Conservation (phyloP, 2,329 filamentous ascomycete species). For the Fusarium globosum region DNA sequence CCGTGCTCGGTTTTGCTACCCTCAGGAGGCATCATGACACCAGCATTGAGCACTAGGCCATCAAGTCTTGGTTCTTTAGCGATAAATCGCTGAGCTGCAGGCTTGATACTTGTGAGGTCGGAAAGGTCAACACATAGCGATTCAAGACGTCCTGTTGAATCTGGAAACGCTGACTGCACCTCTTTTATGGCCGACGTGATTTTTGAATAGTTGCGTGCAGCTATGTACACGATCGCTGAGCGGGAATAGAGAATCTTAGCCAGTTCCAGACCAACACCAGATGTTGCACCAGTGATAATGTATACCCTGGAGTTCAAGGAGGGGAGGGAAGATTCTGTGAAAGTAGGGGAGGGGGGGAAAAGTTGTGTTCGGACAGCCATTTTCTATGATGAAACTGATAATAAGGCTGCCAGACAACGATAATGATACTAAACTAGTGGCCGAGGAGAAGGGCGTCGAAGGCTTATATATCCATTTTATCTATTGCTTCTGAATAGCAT, state of each 20-base stretch:
- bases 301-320: slow-evolving; percentile 23
- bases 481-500: not conserved
- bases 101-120: slow-evolving; percentile 17
- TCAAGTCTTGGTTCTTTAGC: slow-evolving; percentile 25
- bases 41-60: slow-evolving; percentile 35
- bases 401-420: not conserved
- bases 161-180: slow-evolving; percentile 12
- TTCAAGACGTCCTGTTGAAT: slow-evolving; percentile 25
- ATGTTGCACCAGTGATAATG: slow-evolving; percentile 37
- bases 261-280: slow-evolving; percentile 31
- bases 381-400: not conserved
- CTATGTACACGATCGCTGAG: slow-evolving; percentile 29
- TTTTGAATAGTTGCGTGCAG: slow-evolving; percentile 18
- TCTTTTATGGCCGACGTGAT: slow-evolving; percentile 19
- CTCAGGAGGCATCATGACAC: slow-evolving; percentile 33
- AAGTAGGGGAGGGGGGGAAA: slow-evolving; percentile 30
- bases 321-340: slow-evolving; percentile 30
- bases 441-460: not conserved
- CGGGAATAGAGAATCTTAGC: slow-evolving; percentile 34
- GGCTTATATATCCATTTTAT: not conserved
- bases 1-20: slow-evolving; percentile 29
- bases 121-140: slow-evolving; percentile 28
- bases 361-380: slow-evolving; percentile 32
- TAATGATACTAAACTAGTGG: not conserved
- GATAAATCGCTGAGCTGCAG: not conserved